Evolutionary conservation across 495 filamentous ascomycete genomes (phyloP).

Genomic region (Trichoderma reesei): DNA sequence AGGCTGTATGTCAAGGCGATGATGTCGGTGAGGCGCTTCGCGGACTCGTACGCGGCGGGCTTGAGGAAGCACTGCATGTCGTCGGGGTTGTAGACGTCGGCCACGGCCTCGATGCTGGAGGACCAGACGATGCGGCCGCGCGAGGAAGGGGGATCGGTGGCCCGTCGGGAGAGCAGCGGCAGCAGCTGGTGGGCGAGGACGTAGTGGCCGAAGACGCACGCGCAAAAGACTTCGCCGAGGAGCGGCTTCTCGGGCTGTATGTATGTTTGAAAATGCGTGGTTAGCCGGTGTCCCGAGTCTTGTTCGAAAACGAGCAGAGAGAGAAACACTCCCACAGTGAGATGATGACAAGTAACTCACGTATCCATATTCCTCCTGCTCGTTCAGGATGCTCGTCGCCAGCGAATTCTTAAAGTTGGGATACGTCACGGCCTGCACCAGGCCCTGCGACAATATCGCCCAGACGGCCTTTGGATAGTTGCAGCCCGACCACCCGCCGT

Average conservation of each 20-base stretch:
- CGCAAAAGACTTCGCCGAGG: slow-evolving; percentile 74
- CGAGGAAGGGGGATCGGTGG: background rate
- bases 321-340: background rate
- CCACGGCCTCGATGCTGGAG: slow-evolving; percentile 61
- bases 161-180: slow-evolving; percentile 52
- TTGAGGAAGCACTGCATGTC: slow-evolving; percentile 36
- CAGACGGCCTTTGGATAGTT: slow-evolving; percentile 57
- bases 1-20: slow-evolving; percentile 65
- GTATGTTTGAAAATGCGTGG: background rate
- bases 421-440: slow-evolving; percentile 62
- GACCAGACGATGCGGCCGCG: slow-evolving; percentile 70
- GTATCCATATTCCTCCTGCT: slow-evolving; percentile 4
- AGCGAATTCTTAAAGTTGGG: slow-evolving; percentile 62
- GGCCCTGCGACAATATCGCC: slow-evolving; percentile 49
- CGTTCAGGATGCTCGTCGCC: slow-evolving; percentile 21
- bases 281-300: background rate
- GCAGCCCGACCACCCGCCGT: slow-evolving; percentile 76
- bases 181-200: slow-evolving; percentile 71
- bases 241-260: slow-evolving; percentile 31
- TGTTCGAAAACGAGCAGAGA: background rate
- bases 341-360: slow-evolving; percentile 2
- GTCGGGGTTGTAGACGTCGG: background rate
- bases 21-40: slow-evolving; percentile 78
- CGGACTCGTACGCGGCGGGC: slow-evolving; percentile 64
- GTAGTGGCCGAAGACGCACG: slow-evolving; percentile 94